These are phyloP conservation scores for Pisolithus microcarpus DNA, from an alignment of 768 basidiomycete genomes.

Conservation along the genomic window DNA sequence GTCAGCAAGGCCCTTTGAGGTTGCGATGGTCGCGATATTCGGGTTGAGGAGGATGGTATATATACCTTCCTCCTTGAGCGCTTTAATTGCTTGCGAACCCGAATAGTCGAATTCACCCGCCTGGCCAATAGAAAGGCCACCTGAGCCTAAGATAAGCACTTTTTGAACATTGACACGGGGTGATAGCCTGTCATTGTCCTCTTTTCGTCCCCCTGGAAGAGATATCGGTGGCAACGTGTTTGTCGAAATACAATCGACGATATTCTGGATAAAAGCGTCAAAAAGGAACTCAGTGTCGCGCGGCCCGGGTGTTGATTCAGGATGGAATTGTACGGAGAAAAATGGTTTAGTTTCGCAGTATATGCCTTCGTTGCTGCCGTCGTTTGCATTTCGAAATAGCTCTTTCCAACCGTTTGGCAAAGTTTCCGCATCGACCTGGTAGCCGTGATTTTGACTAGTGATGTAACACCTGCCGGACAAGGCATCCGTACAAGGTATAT, in stretches of 20 bases:
- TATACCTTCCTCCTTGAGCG: conserved; percentile 97
- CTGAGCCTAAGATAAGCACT: conserved; percentile 94
- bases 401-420: conserved; percentile 87
- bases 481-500: conserved; percentile 94
- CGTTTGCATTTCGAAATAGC: conserved; percentile 94
- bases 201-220: conserved; percentile 75
- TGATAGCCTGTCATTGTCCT: conserved; percentile 68
- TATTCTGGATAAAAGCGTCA: conserved; percentile 90
- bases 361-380: conserved; percentile 95
- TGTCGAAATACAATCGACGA: conserved; percentile 64
- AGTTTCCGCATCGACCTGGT: conserved; percentile 78
- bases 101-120: conserved; percentile 99
- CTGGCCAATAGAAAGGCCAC: conserved; percentile 96
- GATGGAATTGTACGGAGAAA: conserved; percentile 99
- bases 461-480: conserved; percentile 96
- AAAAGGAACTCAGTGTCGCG: conserved; percentile 98
- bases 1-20: conserved; percentile 94
- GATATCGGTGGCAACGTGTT: conserved; percentile 48
- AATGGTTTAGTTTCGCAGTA: conserved; percentile 89
- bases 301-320: conserved; percentile 93
- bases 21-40: conserved; percentile 98
- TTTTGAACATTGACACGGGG: conserved; percentile 79
- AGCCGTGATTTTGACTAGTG: conserved; percentile 98
- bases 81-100: conserved; percentile 98
- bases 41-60: conserved; percentile 99